Evolutionary conservation across 768 basidiomycete genomes (phyloP).

Genomic region (Trametes cingulata): DNA sequence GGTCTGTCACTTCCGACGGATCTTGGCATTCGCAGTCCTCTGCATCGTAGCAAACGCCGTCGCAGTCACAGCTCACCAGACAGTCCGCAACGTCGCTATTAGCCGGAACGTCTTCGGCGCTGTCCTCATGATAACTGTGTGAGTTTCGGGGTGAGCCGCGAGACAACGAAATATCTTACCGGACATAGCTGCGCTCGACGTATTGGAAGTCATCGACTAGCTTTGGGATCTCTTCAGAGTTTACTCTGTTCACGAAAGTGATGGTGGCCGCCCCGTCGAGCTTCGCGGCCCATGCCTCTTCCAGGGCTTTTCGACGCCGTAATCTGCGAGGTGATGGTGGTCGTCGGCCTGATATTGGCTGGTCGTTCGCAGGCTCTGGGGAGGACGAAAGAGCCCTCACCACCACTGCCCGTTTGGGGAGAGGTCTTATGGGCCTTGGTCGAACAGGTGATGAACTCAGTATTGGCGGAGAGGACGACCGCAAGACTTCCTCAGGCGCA

Average conservation of each 20-base stretch:
- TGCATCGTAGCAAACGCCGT: conserved; percentile 33
- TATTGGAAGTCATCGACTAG: conserved; percentile 49
- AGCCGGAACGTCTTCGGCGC: conserved; percentile 9
- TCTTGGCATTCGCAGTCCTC: conserved; percentile 51
- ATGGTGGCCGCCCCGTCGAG: conserved; percentile 35
- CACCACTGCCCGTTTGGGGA: not conserved
- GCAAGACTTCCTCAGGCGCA: not conserved
- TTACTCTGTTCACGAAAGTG: conserved; percentile 37
- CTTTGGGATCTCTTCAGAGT: conserved; percentile 41
- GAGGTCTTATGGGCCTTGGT: not conserved
- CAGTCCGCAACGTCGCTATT: conserved; percentile 29
- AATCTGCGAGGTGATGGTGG: not conserved
- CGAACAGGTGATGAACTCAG: not conserved
- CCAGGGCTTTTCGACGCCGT: not conserved
- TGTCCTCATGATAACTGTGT: conserved; percentile 3
- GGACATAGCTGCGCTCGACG: conserved; percentile 52
- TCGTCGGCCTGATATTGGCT: not conserved
- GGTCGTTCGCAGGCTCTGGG: not conserved
- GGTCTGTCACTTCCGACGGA: conserved; percentile 41
- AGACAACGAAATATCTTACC: conserved; percentile 38
- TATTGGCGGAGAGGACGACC: not conserved
- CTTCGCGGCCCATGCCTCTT: conserved; percentile 32
- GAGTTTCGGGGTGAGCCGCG: too few species aligned
- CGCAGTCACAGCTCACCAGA: conserved; percentile 49
- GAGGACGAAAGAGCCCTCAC: not conserved